Evolutionary conservation across 2,329 filamentous ascomycete genomes (phyloP), one percentile per base, ranked within the genome.

Genomic region (Aspergillus sp.): DNA sequence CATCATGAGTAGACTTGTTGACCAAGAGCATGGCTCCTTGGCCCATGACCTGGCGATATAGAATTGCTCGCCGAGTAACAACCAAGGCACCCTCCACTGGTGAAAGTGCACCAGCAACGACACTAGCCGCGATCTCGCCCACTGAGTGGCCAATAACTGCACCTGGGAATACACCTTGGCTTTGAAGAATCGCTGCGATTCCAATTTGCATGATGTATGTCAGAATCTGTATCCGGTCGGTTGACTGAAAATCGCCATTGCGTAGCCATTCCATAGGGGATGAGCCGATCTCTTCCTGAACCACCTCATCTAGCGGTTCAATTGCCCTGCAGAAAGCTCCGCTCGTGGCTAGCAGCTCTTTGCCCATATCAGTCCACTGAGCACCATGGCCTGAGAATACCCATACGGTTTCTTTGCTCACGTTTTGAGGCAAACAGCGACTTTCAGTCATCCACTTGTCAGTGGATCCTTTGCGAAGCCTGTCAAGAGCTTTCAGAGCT

Each of bases 351-450:
- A 19, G 19, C 0, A 72, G 51, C 19, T 65, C 61, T 28, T 61
- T 62, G 6, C 64, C 68, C 68, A 71, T 71, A 12, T 62, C 57
- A 0, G 49, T 36, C 67, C 68, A 71, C 42, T 71, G 69, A 1
- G 68, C 66, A 7, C 69, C 69, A 37, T 71, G 69, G 2, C 69
- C 69, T 1, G 67, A 68, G 45, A 70, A 70, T 0, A 71, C 59
- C 64, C 65, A 71, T 0, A 49, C 45, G 6, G 47, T 35, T 12
- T 48, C 41, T 11, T 32, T 44, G 31, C 31, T 32, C 7, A 62
- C 60, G 5, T 48, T 46, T 11, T 53, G 52, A n/a, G 50, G 58
- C 10, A 46, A 51, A 4, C 47, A 11, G 6, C 44, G 37, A 31
- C 44, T 38, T 35, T 49, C 43, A 1, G 47, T 34, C 12, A 28